Evolutionary conservation across 2,329 filamentous ascomycete species (phyloP).

Genomic region (Dactylellina parvicollis): DNA sequence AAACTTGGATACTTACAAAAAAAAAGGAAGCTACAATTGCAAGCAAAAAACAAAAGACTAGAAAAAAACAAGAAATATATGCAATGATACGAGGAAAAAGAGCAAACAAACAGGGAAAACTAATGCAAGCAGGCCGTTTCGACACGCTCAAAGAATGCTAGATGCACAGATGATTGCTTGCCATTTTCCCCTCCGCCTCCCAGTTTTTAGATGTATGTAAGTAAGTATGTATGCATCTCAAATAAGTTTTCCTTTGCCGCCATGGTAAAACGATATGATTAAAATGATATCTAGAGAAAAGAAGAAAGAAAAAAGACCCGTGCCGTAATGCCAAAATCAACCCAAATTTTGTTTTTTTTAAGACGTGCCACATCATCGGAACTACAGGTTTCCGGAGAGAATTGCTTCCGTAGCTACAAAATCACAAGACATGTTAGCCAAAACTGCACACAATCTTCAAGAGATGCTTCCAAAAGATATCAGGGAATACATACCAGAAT

Average conservation of each 20-base stretch:
- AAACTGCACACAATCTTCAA: constrained; percentile 6
- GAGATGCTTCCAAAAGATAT: constrained; percentile 1
- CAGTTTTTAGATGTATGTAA: too few relatives aligned
- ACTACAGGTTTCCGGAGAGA: constrained; percentile 76
- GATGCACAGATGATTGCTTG: background rate
- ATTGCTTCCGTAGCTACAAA: constrained; percentile 78
- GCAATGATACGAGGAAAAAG: background rate
- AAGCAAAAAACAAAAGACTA: background rate
- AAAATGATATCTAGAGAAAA: constrained; percentile 33
- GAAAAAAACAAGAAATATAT: background rate
- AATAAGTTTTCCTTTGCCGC: background rate
- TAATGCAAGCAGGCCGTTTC: constrained; percentile 3
- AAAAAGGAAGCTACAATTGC: background rate
- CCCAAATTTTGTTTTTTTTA: background rate
- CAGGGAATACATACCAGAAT: constrained; percentile 74
- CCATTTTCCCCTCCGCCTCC: background rate
- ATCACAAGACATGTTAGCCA: constrained; percentile 59
- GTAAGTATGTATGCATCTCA: too few relatives aligned
- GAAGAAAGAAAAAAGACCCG: background rate
- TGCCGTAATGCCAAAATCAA: background rate
- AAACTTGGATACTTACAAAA: background rate
- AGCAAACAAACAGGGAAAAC: background rate
- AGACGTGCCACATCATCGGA: background rate
- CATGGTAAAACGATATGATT: constrained; percentile 10
- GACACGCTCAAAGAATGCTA: constrained; percentile 4